Conservation (phyloP, 495 filamentous ascomycete species). For the Podospora pseudocomata region DNA sequence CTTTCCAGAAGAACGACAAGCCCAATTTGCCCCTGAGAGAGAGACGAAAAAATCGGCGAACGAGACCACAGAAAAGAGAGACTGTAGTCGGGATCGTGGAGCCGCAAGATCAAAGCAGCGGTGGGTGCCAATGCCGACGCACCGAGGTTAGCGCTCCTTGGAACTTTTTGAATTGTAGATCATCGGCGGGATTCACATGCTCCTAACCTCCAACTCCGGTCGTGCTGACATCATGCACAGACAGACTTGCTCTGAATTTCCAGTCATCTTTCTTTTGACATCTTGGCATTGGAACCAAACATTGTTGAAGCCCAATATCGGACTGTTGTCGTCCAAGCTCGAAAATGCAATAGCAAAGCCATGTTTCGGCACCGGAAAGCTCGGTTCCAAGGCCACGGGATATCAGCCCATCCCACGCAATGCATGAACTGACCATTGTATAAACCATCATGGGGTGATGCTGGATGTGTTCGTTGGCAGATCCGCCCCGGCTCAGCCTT, state of each 20-base stretch:
- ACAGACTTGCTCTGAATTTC: not conserved
- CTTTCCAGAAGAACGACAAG: not conserved
- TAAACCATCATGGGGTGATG: not conserved
- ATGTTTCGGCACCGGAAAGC: not conserved
- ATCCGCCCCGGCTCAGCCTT: constrained; percentile 1
- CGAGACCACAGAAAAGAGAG: not conserved
- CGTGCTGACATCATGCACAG: not conserved
- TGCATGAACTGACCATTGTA: not conserved
- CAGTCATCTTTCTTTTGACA: not conserved
- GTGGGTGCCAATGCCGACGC: not conserved
- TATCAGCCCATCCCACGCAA: not conserved
- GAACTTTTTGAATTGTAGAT: not conserved
- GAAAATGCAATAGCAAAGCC: not conserved
- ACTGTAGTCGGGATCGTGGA: not conserved
- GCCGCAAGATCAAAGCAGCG: not conserved
- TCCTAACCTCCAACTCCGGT: not conserved
- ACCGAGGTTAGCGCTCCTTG: not conserved
- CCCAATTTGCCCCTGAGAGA: not conserved
- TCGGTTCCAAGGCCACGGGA: not conserved
- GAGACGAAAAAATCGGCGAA: not conserved
- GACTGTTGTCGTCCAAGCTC: not conserved
- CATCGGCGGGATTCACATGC: not conserved
- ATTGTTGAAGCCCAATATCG: not conserved
- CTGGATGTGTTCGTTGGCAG: not conserved
- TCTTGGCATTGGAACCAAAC: not conserved